Base-by-base conservation (phyloP, 1,139 yeast species). In the Suhomyces guaymorum region DNA sequence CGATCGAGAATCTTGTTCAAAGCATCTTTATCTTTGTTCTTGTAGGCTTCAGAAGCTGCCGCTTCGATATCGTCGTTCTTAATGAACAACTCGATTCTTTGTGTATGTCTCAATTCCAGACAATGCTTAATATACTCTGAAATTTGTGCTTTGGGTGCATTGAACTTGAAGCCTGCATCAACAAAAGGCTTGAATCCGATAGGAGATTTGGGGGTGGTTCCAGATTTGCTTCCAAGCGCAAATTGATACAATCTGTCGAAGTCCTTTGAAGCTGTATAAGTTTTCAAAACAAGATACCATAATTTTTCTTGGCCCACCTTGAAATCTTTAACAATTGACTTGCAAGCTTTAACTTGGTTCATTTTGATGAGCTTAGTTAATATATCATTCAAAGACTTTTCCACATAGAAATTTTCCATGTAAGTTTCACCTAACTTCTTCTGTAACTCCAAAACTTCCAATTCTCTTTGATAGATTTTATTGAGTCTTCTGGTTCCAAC, bases 121-220 rank as follows among this genome's bases (percentile, higher is more conserved):
- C 66, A 61, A 37, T 62, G 59, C 26, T 52, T 51, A 27, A 70
- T 69, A 39, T 67, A 70, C 4, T 55, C 49, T 1, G 71, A 56
- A 7, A 66, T 55, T 34, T 65, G 64, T n/a, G 55, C 54, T 25
- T 49, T 43, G 0, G 75, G 75, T 15, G 77, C 82, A 1, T 75
- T 74, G 21, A 73, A 64, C 18, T 66, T 66, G 28, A 78, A 47
- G 20, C 79, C 72, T 23, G 74, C 70, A 9, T 73, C 67, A 32
- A 72, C 83, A 45, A 88, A 80, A 2, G 82, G 79, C 43, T 71
- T 73, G 45, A 81, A 84, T 0, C 94, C 94, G 37, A 88, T 83
- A 0, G 90, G 88, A 1, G 94, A 75, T 47, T 75, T 80, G 37
- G 71, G 69, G n/a, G 44, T 37, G 1, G 45, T 36, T 19, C 48